Base-by-base conservation (phyloP, 768 basidiomycete species). In the Baorangia bicolor region DNA sequence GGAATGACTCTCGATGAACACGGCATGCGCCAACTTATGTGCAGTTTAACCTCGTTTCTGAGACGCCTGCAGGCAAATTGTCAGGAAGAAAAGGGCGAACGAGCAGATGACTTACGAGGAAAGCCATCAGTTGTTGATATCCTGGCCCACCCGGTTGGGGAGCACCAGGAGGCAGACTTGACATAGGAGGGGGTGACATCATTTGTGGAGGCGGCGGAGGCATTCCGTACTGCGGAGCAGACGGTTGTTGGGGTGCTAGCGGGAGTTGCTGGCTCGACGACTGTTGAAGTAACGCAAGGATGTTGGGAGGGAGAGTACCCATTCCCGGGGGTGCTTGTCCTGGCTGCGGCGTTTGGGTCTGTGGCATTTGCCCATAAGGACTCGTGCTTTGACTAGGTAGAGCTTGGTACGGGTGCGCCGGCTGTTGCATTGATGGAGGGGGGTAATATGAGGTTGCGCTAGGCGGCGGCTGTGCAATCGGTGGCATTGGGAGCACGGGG, bases 41-140 rank as follows among this genome's bases (percentile, higher is more conserved):
- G 16, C 13, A 30, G 8, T 25, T 61, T 51, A 70, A 6, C 62
- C 49, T 56, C 69, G 67, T 52, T 70, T 70, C 56, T 70, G 69
- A 16, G 69, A 56, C 7, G 69, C 66, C 66, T 70, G 27, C n/a
- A 27, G 16, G 11, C 1, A 8, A 34, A 39, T 9, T 18, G 25
- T 59, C 30, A 66, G 30, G 1, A 9, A 23, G 8, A n/a, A 23
- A 48, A 10, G 13, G n/a, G 6, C 0, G 2, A 23, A 52, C 16
- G 37, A 7, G 10, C 14, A 4, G 20, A n/a, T 46, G 14, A 69
- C 83, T 72, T 56, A 88, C 87, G 59, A 87, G 74, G 64, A 83
- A 89, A 18, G 82, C 80, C 84, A 90, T 86, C 41, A 89, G 69
- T 62, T 87, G 84, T 61, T 85, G 84, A 60, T 85, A 87, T 45